Percentiles rank a stretch among this genome's conserved stretches.
These are phyloP conservation scores for Chaetomium globosum DNA, from an alignment of 2,329 filamentous ascomycete genomes.

Conservation along the genomic window DNA sequence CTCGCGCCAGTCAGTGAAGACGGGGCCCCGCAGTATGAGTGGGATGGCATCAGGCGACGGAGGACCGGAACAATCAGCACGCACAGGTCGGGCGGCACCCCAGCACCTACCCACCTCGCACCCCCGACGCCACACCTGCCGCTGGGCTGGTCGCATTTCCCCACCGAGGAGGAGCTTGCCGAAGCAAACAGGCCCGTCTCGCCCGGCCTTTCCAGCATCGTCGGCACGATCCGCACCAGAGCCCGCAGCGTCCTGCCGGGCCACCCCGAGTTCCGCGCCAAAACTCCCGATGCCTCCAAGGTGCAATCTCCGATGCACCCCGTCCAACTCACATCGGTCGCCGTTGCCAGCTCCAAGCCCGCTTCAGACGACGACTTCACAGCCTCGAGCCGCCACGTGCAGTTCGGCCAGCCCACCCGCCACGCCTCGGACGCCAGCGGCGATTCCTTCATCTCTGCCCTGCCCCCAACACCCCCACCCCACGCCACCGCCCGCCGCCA, in stretches of 20 bases:
- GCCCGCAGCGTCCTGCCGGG: conserved; percentile 48
- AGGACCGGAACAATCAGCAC: conserved; percentile 53
- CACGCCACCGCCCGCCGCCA: conserved; percentile 66
- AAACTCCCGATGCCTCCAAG: conserved; percentile 40
- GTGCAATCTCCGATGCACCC: conserved; percentile 61
- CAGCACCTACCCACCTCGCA: conserved; percentile 44
- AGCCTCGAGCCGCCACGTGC: conserved; percentile 49
- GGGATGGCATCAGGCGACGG: conserved; percentile 81
- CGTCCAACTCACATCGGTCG: conserved; percentile 64
- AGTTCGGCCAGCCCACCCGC: conserved; percentile 47
- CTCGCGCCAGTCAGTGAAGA: conserved; percentile 78
- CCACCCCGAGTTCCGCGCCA: conserved; percentile 46
- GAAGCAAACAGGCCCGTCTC: conserved; percentile 55
- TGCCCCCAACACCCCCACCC: conserved; percentile 64
- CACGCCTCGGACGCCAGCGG: conserved; percentile 20
- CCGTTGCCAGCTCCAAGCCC: conserved; percentile 52
- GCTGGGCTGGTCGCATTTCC: conserved; percentile 84
- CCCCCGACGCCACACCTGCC: conserved; percentile 64
- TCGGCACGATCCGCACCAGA: conserved; percentile 57
- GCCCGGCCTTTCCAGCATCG: conserved; percentile 58
- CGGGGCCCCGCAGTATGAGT: conserved; percentile 72
- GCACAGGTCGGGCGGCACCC: conserved; percentile 43
- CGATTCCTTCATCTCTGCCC: conserved; percentile 46
- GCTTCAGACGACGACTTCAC: conserved; percentile 48
- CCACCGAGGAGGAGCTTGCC: conserved; percentile 64